A percentile compares a stretch with the other conserved stretches of the same genome.
phyloP scores from a whole-genome alignment of 129 eudicot genomes.

The Mikania micrantha region DNA sequence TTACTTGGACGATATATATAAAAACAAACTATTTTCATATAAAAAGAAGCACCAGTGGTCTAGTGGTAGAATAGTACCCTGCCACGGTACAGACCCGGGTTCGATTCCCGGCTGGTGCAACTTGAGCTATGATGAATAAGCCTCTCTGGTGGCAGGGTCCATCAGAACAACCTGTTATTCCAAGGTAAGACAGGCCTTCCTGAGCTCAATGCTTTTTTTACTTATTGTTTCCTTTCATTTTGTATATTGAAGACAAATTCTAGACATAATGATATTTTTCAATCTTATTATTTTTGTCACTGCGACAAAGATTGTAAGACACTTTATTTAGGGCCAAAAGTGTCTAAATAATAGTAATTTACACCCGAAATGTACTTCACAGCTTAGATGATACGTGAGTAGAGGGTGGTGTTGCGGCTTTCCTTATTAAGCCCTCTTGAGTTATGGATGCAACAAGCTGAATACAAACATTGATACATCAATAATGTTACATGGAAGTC shows the following conservation, averaged over 20 bases:
- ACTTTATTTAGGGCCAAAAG: not conserved
- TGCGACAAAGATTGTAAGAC: not conserved
- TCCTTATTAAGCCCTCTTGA: conserved; percentile 87
- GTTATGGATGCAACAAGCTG: conserved; percentile 84
- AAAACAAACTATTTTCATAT: too few species aligned
- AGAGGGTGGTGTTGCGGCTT: conserved; percentile 30
- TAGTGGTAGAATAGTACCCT: conserved; percentile 98
- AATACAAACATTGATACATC: conserved; percentile 14
- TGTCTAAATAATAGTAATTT: not conserved
- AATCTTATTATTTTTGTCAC: too few species aligned
- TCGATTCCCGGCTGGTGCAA: conserved; percentile 91
- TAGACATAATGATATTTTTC: too few species aligned
- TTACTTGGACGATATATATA: too few species aligned
- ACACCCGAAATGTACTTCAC: conserved; percentile 13
- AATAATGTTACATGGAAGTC: not conserved
- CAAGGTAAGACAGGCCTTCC: not conserved
- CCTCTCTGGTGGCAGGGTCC: conserved; percentile 9
- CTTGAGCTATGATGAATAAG: conserved; percentile 7
- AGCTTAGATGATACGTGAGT: conserved; percentile 52
- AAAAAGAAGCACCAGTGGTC: conserved; percentile 14
- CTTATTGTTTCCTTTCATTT: not conserved
- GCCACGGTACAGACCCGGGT: conserved; percentile 82
- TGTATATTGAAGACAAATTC: too few species aligned
- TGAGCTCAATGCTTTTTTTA: not conserved
- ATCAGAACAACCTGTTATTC: not conserved